phyloP scores from a whole-genome alignment of 495 filamentous ascomycete genomes.

The Clavariopsis aquatica region DNA sequence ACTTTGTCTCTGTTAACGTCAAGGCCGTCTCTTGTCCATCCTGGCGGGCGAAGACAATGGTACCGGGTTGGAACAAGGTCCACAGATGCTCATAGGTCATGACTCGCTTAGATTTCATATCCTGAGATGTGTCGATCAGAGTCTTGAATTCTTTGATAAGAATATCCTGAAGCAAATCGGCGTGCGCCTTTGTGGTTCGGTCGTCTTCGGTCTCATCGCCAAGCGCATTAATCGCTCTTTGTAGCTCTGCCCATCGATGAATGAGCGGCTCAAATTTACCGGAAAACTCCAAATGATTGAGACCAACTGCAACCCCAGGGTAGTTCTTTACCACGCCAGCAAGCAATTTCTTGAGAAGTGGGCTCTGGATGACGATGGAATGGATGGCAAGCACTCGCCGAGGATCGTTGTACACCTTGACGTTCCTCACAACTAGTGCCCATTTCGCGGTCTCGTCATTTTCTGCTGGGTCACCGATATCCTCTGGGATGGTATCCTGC shows the following conservation, averaged over 20 bases:
- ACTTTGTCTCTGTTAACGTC: slow-evolving; percentile 42
- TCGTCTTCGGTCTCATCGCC: slow-evolving; percentile 48
- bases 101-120: slow-evolving; percentile 58
- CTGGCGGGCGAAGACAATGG: slow-evolving; percentile 46
- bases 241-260: slow-evolving; percentile 64
- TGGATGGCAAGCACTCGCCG: slow-evolving; percentile 62
- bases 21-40: slow-evolving; percentile 48
- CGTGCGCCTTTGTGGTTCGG: slow-evolving; percentile 54
- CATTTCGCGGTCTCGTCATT: slow-evolving; percentile 55
- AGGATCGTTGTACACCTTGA: slow-evolving; percentile 57
- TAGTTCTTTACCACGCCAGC: slow-evolving; percentile 60
- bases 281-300: slow-evolving; percentile 61
- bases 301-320: slow-evolving; percentile 61
- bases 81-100: slow-evolving; percentile 62
- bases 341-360: slow-evolving; percentile 60
- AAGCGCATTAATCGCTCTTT: slow-evolving; percentile 42
- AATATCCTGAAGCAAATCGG: slow-evolving; percentile 57
- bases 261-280: slow-evolving; percentile 65
- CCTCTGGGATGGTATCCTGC: slow-evolving; percentile 48
- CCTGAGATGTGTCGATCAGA: slow-evolving; percentile 57
- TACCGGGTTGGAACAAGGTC: slow-evolving; percentile 56
- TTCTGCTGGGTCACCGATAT: slow-evolving; percentile 53
- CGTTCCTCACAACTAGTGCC: slow-evolving; percentile 56
- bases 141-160: slow-evolving; percentile 62
- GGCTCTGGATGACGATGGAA: slow-evolving; percentile 66